Evolutionary conservation across 2,329 filamentous ascomycete species (phyloP), one percentile per base, ranked within the genome.

Genomic region (Apiospora rasikravindrae): DNA sequence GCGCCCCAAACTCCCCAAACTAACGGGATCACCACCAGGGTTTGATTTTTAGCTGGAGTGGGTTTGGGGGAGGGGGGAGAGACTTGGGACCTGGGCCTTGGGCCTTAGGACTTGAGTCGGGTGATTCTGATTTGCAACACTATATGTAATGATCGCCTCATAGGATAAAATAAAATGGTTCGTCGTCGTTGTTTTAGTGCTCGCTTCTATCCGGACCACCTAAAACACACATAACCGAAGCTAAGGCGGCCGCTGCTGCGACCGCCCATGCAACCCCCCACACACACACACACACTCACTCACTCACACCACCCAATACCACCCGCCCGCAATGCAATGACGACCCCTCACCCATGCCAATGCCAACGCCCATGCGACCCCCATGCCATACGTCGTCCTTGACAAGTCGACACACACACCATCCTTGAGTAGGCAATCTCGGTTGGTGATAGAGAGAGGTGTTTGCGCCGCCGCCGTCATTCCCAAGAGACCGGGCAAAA

Each of bases 171-270:
- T 13, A 40, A 40, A 22, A 22, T 22, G 3, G 26, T 16, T 64
- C 29, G 33, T 61, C 33, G 53, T 64, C 57, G 57, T 64, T 40
- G 13, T 64, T 64, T 64, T 64, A 64, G 57, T 64, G 57, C 57
- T 64, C 57, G 33, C 57, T 64, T 40, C 57, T 40, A 64, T 64
- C 57, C 57, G 33, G 57, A 40, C 57, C 33, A 64, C 57, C 57
- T 64, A 40, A 33, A 40, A 40, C 29, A 40, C 57, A 64, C 53
- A 61, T 61, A 40, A 37, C 57, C 57, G 57, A 64, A 64, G 57
- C 57, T 64, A 64, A 64, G 57, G 57, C 57, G 57, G 57, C 57
- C 57, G 57, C 40, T n/a, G 33, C 33, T 64, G 57, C 57, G 57
- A 40, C 57, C 57, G 33, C 57, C 57, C 33, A n/a, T 64, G 57